A percentile compares a stretch with the other conserved stretches of the same genome.
Evolutionary conservation across 2,329 filamentous ascomycete genomes (phyloP).

Genomic region (Delphinella strobiligena): DNA sequence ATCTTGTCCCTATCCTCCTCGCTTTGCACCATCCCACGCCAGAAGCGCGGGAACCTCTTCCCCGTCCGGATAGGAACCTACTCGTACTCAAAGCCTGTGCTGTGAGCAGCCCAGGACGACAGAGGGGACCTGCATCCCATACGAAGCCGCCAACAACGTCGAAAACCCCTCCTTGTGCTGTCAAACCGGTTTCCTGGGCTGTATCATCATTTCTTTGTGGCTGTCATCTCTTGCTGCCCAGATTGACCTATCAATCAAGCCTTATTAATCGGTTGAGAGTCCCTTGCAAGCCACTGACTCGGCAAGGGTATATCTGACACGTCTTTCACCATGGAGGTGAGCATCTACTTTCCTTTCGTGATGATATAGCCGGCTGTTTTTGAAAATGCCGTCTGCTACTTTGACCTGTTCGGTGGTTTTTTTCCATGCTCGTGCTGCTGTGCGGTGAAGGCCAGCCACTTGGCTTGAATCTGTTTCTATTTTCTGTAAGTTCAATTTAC

Average conservation of each 20-base stretch:
- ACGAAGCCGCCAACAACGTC: not conserved
- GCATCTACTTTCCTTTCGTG: not conserved
- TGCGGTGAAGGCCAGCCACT: not conserved
- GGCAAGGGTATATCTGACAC: not conserved
- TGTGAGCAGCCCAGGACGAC: not conserved
- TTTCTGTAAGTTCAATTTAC: not conserved
- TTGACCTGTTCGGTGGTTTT: too few relatives aligned
- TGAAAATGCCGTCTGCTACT: too few relatives aligned
- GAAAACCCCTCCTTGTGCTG: constrained; percentile 2
- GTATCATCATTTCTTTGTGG: not conserved
- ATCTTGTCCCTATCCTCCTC: too few relatives aligned
- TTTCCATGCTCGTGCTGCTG: too few relatives aligned
- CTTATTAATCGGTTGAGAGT: not conserved
- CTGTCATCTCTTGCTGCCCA: not conserved
- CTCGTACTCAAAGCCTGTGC: too few relatives aligned
- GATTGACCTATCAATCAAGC: constrained; percentile 4
- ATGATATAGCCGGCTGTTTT: too few relatives aligned
- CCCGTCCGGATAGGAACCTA: not conserved
- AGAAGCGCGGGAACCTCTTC: not conserved
- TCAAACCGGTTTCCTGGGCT: constrained; percentile 3
- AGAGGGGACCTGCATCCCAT: not conserved
- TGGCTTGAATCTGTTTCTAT: not conserved
- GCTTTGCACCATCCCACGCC: not conserved
- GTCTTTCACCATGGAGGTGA: constrained; percentile 7
- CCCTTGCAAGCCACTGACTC: constrained; percentile 9